Evolutionary conservation across 441 rosid genomes (phyloP), one percentile per base, ranked within the genome.

Genomic region (Corymbia calophylla): DNA sequence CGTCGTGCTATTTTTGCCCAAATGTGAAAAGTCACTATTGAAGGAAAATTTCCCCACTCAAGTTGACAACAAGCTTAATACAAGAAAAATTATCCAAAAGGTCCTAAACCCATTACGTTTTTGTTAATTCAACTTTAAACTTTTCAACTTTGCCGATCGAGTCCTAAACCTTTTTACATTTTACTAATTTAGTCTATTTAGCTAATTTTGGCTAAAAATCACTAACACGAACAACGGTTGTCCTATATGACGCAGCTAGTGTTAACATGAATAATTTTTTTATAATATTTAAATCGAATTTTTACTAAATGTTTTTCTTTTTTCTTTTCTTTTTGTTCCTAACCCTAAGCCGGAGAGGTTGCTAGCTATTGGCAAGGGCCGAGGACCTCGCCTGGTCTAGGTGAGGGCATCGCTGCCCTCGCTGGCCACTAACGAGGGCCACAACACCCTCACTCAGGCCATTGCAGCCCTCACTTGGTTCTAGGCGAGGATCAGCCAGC

Each of bases 181-280:
- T 58, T 58, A 29, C 7, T 12, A 58, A 58, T 58, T 25, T 23
- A 58, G 14, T 56, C 14, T 5, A 58, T 58, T 58, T 7, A 1
- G 0, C 6, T 58, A 58, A 25, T 58, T 58, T 58, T 58, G n/a
- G 2, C 7, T 2, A 23, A 56, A 58, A 58, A 25, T 58, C 14
- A 2, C 6, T 58, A 1, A 58, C 1, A 0, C 25, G 25, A 25
- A 58, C 14, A 10, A 58, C 25, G n/a, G 1, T 25, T 23, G 0
- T 6, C 0, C 13, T 25, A 58, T 58, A 27, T 25, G n/a, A 1
- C 6, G 11, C 12, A 58, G 0, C 29, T 39, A 0, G 25, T 0
- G 0, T 0, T 58, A 5, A 10, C 0, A 0, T 58, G 1, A 14
- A 58, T 12, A 10, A 25, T 25, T 58, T 58, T 58, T 58, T 23